Conservation (phyloP, 345 rosid species). For the Salix purpurea region DNA sequence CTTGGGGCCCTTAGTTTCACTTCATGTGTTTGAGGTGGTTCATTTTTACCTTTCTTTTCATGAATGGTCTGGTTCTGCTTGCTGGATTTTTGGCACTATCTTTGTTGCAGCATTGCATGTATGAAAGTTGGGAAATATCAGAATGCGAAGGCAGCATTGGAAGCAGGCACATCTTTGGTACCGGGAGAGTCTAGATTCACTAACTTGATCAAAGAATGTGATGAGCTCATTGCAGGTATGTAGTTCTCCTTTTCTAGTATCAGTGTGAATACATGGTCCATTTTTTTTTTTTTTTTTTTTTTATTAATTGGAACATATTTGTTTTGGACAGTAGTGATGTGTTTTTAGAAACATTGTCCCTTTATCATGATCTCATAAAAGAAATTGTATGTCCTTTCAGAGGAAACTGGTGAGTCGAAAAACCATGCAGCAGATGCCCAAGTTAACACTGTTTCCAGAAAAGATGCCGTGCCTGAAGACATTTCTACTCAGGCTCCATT, state of each 20-base stretch:
- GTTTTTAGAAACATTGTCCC: background rate
- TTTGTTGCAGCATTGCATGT: slow-evolving; percentile 62
- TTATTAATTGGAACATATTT: background rate
- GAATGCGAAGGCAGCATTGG: slow-evolving; percentile 78
- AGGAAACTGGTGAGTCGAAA: slow-evolving; percentile 34
- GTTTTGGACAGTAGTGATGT: background rate
- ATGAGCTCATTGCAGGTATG: slow-evolving; percentile 53
- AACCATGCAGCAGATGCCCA: slow-evolving; percentile 25
- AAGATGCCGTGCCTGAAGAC: slow-evolving; percentile 11
- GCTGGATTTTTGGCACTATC: background rate
- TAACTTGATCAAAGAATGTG: slow-evolving; percentile 68
- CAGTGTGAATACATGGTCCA: background rate
- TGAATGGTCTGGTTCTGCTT: background rate
- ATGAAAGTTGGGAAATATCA: slow-evolving; percentile 84
- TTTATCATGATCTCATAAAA: background rate
- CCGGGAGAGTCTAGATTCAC: slow-evolving; percentile 59
- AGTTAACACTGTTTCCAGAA: slow-evolving; percentile 10
- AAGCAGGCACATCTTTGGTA: slow-evolving; percentile 55
- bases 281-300: no score
- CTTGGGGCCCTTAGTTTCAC: background rate
- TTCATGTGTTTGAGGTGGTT: background rate
- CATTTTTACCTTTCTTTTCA: background rate
- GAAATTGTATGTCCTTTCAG: slow-evolving; percentile 16
- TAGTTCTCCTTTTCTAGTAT: background rate
- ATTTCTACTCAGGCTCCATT: background rate